Evolutionary conservation across 495 filamentous ascomycete species (phyloP).

Genomic region (Penicillium salamii): DNA sequence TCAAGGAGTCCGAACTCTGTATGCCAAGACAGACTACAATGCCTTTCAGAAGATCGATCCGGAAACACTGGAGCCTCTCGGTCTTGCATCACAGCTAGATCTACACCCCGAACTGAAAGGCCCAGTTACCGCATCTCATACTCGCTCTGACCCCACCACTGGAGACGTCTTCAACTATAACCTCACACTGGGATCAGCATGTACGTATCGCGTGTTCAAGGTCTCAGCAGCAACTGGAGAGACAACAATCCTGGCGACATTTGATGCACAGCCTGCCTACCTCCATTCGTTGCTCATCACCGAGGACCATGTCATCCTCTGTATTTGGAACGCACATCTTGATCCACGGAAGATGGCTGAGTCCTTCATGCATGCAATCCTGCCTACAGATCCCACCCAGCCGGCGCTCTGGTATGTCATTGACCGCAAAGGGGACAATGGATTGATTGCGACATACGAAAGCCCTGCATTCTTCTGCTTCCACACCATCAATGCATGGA

Average conservation of each 20-base stretch:
- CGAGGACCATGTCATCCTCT: slow-evolving; percentile 62
- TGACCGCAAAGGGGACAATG: slow-evolving; percentile 51
- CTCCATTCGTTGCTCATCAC: slow-evolving; percentile 74
- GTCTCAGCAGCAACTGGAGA: slow-evolving; percentile 57
- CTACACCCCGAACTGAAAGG: slow-evolving; percentile 69
- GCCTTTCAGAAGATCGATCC: slow-evolving; percentile 60
- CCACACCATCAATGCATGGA: slow-evolving; percentile 73
- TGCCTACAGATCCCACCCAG: slow-evolving; percentile 45
- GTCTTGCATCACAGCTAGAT: slow-evolving; percentile 49
- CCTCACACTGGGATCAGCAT: slow-evolving; percentile 43
- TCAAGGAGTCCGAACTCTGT: slow-evolving; percentile 46
- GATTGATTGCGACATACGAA: slow-evolving; percentile 58
- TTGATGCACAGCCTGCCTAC: slow-evolving; percentile 56
- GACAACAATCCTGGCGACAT: slow-evolving; percentile 68
- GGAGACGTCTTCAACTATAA: slow-evolving; percentile 82
- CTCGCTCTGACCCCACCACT: slow-evolving; percentile 64
- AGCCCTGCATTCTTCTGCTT: slow-evolving; percentile 68
- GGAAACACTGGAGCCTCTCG: slow-evolving; percentile 67
- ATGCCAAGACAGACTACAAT: slow-evolving; percentile 58
- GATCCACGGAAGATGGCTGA: slow-evolving; percentile 55
- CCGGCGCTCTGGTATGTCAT: slow-evolving; percentile 67
- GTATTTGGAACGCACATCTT: slow-evolving; percentile 56
- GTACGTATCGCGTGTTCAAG: slow-evolving; percentile 65
- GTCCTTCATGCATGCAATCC: slow-evolving; percentile 25
- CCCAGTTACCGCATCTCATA: slow-evolving; percentile 60